These are phyloP conservation scores for Panaeolus papilionaceus DNA, from an alignment of 768 basidiomycete genomes.

Conservation along the genomic window DNA sequence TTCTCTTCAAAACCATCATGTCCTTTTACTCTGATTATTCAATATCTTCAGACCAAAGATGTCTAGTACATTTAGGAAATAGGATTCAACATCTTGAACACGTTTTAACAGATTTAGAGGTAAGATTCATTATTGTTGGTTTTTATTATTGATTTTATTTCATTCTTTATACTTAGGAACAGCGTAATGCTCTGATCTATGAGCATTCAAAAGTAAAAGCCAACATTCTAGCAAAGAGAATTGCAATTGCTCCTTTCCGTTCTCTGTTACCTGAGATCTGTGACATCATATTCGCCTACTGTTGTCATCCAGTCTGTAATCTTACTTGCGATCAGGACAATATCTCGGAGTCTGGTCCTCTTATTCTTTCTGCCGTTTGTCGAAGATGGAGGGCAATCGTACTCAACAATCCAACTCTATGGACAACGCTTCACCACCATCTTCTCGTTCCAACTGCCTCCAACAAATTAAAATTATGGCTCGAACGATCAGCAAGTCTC, in stretches of 20 bases:
- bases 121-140: neutral
- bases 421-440: slow-evolving; percentile 27
- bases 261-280: slow-evolving; percentile 28
- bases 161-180: slow-evolving; percentile 11
- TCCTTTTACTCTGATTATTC: slow-evolving; percentile 3
- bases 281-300: slow-evolving; percentile 28
- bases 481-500: slow-evolving; percentile 25
- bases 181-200: slow-evolving; percentile 14
- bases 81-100: slow-evolving; percentile 7
- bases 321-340: slow-evolving; percentile 18
- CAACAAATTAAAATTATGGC: slow-evolving; percentile 24
- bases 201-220: slow-evolving; percentile 18
- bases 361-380: slow-evolving; percentile 28
- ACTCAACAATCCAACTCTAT: slow-evolving; percentile 26
- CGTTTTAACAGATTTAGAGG: slow-evolving; percentile 6
- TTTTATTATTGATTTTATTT: neutral
- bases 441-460: slow-evolving; percentile 15
- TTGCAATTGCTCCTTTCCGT: slow-evolving; percentile 25
- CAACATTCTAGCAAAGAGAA: slow-evolving; percentile 26
- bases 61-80: slow-evolving; percentile 7
- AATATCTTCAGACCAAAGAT: slow-evolving; percentile 6
- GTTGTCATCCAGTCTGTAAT: slow-evolving; percentile 22
- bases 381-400: slow-evolving; percentile 29
- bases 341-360: slow-evolving; percentile 20
- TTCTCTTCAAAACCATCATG: neutral